Percentiles rank a stretch among this genome's conserved stretches.
These are phyloP conservation scores for Xerocomus minutiporus DNA, from an alignment of 1,284 basidiomycete species.

Conservation along the genomic window DNA sequence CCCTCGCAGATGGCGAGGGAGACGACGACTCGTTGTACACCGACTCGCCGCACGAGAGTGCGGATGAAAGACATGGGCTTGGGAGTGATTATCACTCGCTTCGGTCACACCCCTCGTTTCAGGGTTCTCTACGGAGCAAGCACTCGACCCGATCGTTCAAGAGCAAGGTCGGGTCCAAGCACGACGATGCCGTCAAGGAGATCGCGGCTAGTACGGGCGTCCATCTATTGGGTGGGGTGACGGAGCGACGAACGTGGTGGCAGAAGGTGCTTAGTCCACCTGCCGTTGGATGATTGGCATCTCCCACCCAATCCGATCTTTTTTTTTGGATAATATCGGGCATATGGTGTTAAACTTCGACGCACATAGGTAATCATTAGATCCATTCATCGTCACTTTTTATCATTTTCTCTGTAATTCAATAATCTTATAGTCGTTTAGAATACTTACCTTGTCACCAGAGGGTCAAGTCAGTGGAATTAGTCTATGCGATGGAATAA, in stretches of 20 bases:
- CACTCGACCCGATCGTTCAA: conserved; percentile 19
- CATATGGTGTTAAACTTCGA: not conserved
- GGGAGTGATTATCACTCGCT: conserved; percentile 32
- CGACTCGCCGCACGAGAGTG: conserved; percentile 19
- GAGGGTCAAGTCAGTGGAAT: not conserved
- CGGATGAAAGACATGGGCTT: conserved; percentile 17
- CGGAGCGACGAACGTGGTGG: conserved; percentile 31
- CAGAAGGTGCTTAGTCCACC: conserved; percentile 28
- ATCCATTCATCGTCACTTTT: not conserved
- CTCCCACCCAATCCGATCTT: too few relatives aligned
- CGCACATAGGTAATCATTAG: conserved; percentile 1
- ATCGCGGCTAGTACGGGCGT: conserved; percentile 1
- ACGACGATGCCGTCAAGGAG: conserved; percentile 1
- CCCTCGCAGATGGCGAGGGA: not conserved
- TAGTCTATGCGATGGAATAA: conserved; percentile 5
- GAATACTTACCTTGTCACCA: conserved; percentile 4
- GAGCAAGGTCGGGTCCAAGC: conserved; percentile 5
- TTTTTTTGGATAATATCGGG: not conserved
- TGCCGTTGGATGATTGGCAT: conserved; percentile 6
- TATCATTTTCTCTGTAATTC: not conserved
- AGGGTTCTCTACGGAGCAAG: conserved; percentile 21
- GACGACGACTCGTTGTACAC: conserved; percentile 25
- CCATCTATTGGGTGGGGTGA: not conserved
- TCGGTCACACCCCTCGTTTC: conserved; percentile 25
- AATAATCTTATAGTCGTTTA: conserved; percentile 1